phyloP scores from a whole-genome alignment of 2,329 filamentous ascomycete species.

The Blastomyces silverae region DNA sequence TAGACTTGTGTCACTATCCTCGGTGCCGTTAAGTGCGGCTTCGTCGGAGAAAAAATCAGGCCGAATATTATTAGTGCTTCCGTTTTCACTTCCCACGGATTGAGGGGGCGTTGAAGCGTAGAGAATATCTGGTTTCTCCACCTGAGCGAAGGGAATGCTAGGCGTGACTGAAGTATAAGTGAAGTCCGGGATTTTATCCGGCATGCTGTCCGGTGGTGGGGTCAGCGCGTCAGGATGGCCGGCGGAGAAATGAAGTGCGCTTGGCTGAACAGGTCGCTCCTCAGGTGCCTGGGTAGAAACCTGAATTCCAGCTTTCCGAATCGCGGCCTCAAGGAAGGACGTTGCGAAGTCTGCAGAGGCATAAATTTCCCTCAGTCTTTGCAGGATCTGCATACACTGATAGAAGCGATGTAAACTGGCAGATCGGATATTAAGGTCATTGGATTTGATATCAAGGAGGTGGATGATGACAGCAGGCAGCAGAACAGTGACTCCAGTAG shows the following conservation, averaged over 20 bases:
- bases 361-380: constrained; percentile 80
- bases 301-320: constrained; percentile 77
- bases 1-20: constrained; percentile 32
- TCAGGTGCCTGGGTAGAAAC: constrained; percentile 45
- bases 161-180: constrained; percentile 28
- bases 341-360: constrained; percentile 94
- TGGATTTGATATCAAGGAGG: constrained; percentile 83
- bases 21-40: background rate
- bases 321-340: constrained; percentile 84
- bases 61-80: constrained; percentile 22
- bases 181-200: constrained; percentile 36
- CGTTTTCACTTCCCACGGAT: constrained; percentile 40
- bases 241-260: constrained; percentile 15
- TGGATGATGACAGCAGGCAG: constrained; percentile 92
- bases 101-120: constrained; percentile 40
- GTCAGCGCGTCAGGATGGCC: constrained; percentile 33
- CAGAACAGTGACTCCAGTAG: constrained; percentile 83
- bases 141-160: constrained; percentile 15
- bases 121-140: constrained; percentile 25
- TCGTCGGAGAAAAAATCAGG: constrained; percentile 12
- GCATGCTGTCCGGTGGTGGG: constrained; percentile 37
- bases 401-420: constrained; percentile 74
- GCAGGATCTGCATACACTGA: constrained; percentile 87
- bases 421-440: constrained; percentile 62
- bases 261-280: constrained; percentile 16